Conservation (phyloP, 2,329 filamentous ascomycete species). For the Talaromyces rugulosus region DNA sequence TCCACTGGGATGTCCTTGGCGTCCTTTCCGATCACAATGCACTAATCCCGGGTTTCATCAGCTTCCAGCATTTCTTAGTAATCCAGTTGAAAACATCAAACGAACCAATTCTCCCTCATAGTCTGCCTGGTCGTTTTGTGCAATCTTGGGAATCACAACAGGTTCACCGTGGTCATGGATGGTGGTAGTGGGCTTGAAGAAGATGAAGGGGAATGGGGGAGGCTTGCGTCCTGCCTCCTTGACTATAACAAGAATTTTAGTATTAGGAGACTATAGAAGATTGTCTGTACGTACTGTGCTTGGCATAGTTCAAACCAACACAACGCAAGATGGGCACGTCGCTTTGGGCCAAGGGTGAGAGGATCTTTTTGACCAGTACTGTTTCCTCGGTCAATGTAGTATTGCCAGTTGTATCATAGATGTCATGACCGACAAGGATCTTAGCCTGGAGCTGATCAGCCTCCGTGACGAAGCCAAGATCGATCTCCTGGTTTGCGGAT, state of each 20-base stretch:
- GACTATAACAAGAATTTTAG: conserved; percentile 30
- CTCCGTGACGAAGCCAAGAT: conserved; percentile 47
- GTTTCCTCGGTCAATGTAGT: conserved; percentile 52
- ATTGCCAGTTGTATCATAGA: conserved; percentile 44
- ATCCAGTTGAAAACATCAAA: too few relatives aligned
- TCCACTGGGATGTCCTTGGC: conserved; percentile 47
- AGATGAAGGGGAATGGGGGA: conserved; percentile 61
- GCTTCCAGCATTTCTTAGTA: too few relatives aligned
- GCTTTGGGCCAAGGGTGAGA: conserved; percentile 48
- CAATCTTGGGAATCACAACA: conserved; percentile 59
- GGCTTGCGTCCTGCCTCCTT: conserved; percentile 49
- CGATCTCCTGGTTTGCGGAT: conserved; percentile 27
- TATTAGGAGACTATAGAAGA: neutral
- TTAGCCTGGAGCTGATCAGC: conserved; percentile 49
- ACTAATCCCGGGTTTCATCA: conserved; percentile 15
- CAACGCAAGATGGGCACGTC: conserved; percentile 57
- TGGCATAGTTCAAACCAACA: conserved; percentile 57
- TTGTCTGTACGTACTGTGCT: conserved; percentile 42
- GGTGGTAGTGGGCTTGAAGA: conserved; percentile 64
- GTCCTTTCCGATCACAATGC: conserved; percentile 50
- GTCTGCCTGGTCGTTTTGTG: conserved; percentile 60
- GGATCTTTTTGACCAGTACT: conserved; percentile 50
- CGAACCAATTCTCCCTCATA: conserved; percentile 69
- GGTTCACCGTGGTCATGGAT: conserved; percentile 57
- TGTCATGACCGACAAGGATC: conserved; percentile 48